phyloP scores from a whole-genome alignment of 2,329 filamentous ascomycete species.

The Xylaria sp. region DNA sequence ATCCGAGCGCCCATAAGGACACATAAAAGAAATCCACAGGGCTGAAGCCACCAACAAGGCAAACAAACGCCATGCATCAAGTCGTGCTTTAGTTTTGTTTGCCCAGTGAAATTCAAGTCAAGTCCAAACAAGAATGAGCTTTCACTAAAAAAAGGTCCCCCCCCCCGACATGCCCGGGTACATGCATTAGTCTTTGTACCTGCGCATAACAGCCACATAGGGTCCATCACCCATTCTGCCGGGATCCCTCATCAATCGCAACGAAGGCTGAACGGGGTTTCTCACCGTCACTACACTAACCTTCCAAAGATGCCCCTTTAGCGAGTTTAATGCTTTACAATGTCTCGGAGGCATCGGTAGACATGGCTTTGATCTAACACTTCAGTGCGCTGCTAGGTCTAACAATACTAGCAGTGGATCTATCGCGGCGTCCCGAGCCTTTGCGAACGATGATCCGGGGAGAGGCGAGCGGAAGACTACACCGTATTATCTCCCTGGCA shows the following conservation, averaged over 20 bases:
- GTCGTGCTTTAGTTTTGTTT: neutral
- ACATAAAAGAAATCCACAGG: conserved; percentile 10
- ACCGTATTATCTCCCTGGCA: conserved; percentile 1
- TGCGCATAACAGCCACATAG: conserved; percentile 32
- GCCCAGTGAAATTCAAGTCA: no score
- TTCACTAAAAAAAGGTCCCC: neutral
- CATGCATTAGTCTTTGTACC: conserved; percentile 26
- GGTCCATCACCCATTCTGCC: conserved; percentile 33
- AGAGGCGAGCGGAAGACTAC: conserved; percentile 4
- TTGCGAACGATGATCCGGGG: conserved; percentile 5
- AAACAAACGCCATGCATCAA: conserved; percentile 10
- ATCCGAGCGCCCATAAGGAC: neutral
- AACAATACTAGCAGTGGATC: conserved; percentile 3
- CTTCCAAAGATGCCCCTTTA: neutral
- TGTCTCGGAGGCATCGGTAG: conserved; percentile 34
- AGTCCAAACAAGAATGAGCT: neutral
- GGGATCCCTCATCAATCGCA: conserved; percentile 23
- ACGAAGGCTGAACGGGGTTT: conserved; percentile 6
- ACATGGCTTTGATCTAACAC: conserved; percentile 24
- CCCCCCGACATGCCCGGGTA: conserved; percentile 1
- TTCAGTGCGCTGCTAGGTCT: conserved; percentile 3
- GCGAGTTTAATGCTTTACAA: conserved; percentile 14
- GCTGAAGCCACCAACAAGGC: conserved; percentile 25
- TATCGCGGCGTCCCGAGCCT: conserved; percentile 16
- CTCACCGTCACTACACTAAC: neutral